These are phyloP conservation scores for Diplosphaera chodatii DNA, from an alignment of 139 green algal species.

Conservation along the genomic window DNA sequence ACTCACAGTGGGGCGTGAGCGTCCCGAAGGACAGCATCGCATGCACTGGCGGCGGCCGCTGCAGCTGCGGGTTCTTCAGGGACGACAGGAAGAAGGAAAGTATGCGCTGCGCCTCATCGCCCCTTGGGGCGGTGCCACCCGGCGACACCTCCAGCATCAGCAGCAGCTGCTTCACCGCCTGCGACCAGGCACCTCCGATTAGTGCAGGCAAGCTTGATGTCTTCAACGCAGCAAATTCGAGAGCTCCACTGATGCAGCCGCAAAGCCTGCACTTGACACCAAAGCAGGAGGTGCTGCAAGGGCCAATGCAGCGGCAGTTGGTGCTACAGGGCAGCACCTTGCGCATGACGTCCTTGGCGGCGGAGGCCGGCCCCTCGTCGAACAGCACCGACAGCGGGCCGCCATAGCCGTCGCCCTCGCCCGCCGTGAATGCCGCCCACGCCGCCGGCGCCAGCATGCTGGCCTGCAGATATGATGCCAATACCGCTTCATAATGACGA, in stretches of 20 bases:
- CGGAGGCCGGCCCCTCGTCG: not conserved
- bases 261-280: no score
- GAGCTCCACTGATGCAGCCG: no score
- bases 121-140: constrained; percentile 44
- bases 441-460: not conserved
- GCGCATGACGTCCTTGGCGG: not conserved
- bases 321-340: not conserved
- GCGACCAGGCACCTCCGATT: no score
- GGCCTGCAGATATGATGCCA: not conserved
- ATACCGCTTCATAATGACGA: no score
- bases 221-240: no score
- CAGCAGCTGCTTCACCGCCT: constrained; percentile 32
- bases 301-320: no score
- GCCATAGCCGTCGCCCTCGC: not conserved
- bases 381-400: not conserved
- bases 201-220: no score
- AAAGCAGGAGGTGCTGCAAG: no score
- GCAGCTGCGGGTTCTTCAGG: constrained; percentile 51
- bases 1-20: constrained; percentile 57
- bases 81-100: constrained; percentile 70
- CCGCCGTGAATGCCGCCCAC: not conserved
- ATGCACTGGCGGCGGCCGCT: constrained; percentile 38
- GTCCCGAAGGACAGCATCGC: constrained; percentile 64
- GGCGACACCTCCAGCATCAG: constrained; percentile 45
- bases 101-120: constrained; percentile 61